These are phyloP conservation scores for Endoconidiophora laricicola DNA, from an alignment of 2,329 filamentous ascomycete species.

Conservation along the genomic window DNA sequence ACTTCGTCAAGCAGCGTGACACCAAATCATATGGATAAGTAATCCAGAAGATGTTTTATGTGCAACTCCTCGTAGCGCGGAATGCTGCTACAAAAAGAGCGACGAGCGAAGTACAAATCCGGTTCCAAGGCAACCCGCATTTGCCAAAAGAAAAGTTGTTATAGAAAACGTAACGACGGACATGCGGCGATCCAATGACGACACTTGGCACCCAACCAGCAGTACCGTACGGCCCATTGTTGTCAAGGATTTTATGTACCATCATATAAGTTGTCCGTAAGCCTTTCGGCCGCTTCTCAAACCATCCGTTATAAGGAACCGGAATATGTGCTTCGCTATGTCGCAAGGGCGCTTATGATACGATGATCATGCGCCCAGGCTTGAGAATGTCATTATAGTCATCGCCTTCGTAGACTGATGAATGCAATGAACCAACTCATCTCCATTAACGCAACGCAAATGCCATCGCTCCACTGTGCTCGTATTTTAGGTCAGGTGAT, in stretches of 20 bases:
- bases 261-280: no score
- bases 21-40: neutral
- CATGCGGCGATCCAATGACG: neutral
- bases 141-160: constrained; percentile 1
- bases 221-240: neutral
- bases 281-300: neutral
- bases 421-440: neutral
- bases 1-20: constrained; percentile 17
- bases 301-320: neutral
- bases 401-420: neutral
- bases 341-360: no score
- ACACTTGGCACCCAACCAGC: constrained; percentile 3
- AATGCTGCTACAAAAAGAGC: neutral
- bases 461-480: neutral
- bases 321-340: neutral
- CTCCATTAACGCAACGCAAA: neutral
- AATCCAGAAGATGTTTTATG: neutral
- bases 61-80: neutral
- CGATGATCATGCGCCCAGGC: no score
- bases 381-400: constrained; percentile 1
- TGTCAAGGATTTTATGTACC: no score
- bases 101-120: neutral
- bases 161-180: neutral
- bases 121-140: neutral
- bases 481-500: neutral